A percentile compares a stretch with the other conserved stretches of the same genome.
Conservation (phyloP, 1,284 basidiomycete genomes). For the Porogramme epimiltina region DNA sequence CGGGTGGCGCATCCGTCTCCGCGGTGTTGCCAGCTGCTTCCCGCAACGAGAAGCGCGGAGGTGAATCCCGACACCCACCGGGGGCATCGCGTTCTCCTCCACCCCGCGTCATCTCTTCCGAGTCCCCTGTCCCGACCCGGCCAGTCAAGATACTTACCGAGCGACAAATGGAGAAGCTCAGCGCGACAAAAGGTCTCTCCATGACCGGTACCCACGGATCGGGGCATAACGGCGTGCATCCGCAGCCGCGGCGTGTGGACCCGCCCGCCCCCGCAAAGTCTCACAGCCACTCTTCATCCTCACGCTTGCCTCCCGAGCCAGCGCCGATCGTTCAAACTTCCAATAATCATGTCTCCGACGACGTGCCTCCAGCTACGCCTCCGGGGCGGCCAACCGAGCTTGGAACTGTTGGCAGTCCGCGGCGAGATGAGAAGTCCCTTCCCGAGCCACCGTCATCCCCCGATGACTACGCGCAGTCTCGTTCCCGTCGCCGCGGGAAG, state of each 20-base stretch:
- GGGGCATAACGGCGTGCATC: not conserved
- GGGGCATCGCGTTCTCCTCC: slow-evolving; percentile 13
- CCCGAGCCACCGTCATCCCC: slow-evolving; percentile 28
- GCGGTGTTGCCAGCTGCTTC: not conserved
- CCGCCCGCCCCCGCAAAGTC: slow-evolving; percentile 6
- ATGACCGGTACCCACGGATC: not conserved
- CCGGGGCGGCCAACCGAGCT: slow-evolving; percentile 1
- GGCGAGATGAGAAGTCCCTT: not conserved
- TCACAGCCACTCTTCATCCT: not conserved
- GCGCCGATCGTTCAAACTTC: not conserved
- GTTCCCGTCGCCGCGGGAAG: slow-evolving; percentile 41
- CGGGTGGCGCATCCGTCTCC: not conserved
- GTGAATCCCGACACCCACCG: slow-evolving; percentile 3
- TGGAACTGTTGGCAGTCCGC: not conserved
- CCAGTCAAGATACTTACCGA: slow-evolving; percentile 32
- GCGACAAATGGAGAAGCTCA: slow-evolving; percentile 32
- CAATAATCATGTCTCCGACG: not conserved
- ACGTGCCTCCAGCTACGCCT: slow-evolving; percentile 3
- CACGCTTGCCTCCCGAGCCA: slow-evolving; percentile 1
- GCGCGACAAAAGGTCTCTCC: slow-evolving; percentile 12
- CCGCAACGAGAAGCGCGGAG: slow-evolving; percentile 11
- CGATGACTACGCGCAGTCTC: slow-evolving; percentile 41
- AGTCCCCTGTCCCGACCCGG: slow-evolving; percentile 19
- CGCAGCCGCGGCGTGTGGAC: slow-evolving; percentile 12
- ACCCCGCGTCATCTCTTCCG: slow-evolving; percentile 19